Percentiles rank a stretch among this genome's conserved stretches.
Conservation (phyloP, 2,329 filamentous ascomycete species). For the Clarireedia paspali region DNA sequence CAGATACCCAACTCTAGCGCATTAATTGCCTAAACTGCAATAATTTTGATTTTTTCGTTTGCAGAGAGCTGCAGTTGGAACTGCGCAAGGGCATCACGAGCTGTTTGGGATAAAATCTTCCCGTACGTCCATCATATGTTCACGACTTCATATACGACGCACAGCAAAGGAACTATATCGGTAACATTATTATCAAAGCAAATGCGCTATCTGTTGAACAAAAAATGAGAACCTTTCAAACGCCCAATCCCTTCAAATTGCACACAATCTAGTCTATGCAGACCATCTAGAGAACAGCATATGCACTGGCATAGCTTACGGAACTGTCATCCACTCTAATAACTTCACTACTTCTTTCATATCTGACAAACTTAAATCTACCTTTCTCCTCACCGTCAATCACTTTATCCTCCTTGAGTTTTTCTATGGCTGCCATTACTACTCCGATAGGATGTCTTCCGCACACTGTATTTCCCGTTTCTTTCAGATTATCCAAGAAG, state of each 20-base stretch:
- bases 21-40: no score
- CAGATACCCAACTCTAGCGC: no score
- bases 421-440: constrained; percentile 79
- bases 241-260: not conserved
- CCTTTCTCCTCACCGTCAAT: constrained; percentile 25
- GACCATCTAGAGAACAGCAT: constrained; percentile 53
- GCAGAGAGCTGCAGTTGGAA: no score
- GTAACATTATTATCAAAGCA: no score
- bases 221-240: no score
- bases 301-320: constrained; percentile 92
- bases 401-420: constrained; percentile 35
- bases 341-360: constrained; percentile 77
- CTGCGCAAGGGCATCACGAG: no score
- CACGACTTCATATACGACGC: no score
- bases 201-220: no score
- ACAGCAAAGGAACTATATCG: no score
- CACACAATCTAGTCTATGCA: not conserved
- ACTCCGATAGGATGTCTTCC: constrained; percentile 93
- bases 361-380: constrained; percentile 66
- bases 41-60: no score
- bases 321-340: constrained; percentile 64
- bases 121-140: no score
- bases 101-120: no score
- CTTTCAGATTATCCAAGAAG: constrained; percentile 61
- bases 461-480: constrained; percentile 86